Base-by-base conservation (phyloP, 2,329 filamentous ascomycete species). In the Colletotrichum trifolii region DNA sequence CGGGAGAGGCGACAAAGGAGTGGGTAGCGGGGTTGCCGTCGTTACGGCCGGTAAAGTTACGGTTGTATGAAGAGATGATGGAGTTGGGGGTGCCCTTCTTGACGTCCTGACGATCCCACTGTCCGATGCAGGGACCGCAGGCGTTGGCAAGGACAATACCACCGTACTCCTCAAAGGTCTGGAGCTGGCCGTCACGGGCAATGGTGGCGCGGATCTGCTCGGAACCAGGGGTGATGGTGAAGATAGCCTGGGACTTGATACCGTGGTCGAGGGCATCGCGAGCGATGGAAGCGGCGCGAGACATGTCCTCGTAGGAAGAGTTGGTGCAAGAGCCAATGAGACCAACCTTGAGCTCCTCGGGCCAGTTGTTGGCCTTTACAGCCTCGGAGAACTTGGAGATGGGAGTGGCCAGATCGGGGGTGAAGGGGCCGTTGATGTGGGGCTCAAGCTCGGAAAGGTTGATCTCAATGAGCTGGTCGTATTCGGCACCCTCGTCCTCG, bases 281-380 rank as follows among this genome's bases (percentile, higher is more conserved):
- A 69, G 93, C 95, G 77, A 98, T 97, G 67, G 92, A 94, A 68
- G 94, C 94, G 71, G 91, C 93, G 71, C 96, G 93, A 73, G 89
- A 91, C 95, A 98, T 98, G 77, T 98, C 96, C 84, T 90, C 88
- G 74, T 90, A 90, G 10, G 87, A 89, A 39, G 86, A 89, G 89
- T 99, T 99, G 74, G 96, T 99, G 92, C 96, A 99, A 74, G 94
- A 97, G 72, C 96, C 96, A 75, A 99, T 98, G 64, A 99, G 85
- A 76, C 95, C 95, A 71, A 97, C 96, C 85, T 97, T 97, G 75
- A 99, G 87, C 77, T 97, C 94, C 81, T 96, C 90, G 17, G 96
- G 96, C 96, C 96, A 99, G 80, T 90, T 89, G 84, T 99, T 97
- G 75, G 90, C 89, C 85, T 96, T 94, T 75, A 95, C 95, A 71